Evolutionary conservation across 1,284 basidiomycete genomes (phyloP).

Genomic region (Cystobasidium slooffiae): DNA sequence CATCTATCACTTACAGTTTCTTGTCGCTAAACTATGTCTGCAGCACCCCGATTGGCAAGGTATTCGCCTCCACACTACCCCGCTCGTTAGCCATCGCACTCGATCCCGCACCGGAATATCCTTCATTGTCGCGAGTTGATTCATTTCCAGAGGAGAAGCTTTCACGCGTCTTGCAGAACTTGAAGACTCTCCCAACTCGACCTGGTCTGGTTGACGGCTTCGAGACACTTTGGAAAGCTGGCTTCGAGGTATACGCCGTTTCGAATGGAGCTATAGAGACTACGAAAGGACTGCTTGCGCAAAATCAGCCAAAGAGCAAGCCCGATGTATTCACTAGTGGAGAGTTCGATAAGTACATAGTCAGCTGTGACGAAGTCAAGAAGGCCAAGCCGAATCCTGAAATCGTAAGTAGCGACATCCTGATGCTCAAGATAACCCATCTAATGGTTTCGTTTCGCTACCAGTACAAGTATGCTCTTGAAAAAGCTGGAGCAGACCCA

Average conservation of each 20-base stretch:
- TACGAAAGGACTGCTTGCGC: conserved; percentile 30
- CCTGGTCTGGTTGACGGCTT: conserved; percentile 42
- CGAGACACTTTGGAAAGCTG: conserved; percentile 36
- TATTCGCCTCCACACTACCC: conserved; percentile 41
- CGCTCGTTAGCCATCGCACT: conserved; percentile 40
- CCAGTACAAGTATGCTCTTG: conserved; percentile 33
- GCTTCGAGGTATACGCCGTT: conserved; percentile 40
- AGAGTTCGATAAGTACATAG: conserved; percentile 43
- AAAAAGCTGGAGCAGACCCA: conserved; percentile 34
- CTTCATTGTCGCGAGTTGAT: conserved; percentile 26
- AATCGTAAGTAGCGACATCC: conserved; percentile 11
- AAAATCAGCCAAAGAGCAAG: conserved; percentile 23
- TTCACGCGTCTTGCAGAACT: background rate
- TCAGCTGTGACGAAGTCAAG: conserved; percentile 43
- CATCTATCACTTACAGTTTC: background rate
- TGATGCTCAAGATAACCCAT: background rate
- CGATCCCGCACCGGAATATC: conserved; percentile 40
- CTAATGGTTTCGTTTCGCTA: background rate
- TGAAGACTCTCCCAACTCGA: conserved; percentile 28
- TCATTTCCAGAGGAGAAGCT: conserved; percentile 35
- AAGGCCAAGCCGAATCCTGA: conserved; percentile 43
- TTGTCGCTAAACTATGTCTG: background rate
- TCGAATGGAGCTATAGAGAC: conserved; percentile 39
- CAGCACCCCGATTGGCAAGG: conserved; percentile 40
- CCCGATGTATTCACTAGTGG: conserved; percentile 32